phyloP scores from a whole-genome alignment of 768 basidiomycete genomes.

The Pluteus cervinus region DNA sequence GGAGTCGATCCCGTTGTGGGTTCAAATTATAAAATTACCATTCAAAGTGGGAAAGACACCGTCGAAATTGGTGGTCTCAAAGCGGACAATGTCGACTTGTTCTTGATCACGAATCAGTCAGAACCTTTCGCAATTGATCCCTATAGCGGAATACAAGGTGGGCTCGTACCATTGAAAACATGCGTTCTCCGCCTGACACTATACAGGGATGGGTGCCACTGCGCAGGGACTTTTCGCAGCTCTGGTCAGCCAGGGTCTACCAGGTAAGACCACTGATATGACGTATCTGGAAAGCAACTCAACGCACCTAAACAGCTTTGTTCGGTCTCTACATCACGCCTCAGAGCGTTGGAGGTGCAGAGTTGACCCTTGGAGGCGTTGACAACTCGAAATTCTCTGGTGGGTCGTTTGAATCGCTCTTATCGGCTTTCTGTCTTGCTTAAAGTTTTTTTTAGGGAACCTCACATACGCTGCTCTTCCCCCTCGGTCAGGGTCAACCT shows the following conservation, averaged over 20 bases:
- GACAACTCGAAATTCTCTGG: conserved; percentile 47
- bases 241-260: conserved; percentile 41
- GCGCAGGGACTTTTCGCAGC: conserved; percentile 46
- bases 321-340: conserved; percentile 50
- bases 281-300: not conserved
- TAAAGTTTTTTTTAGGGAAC: conserved; percentile 23
- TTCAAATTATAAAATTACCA: conserved; percentile 37
- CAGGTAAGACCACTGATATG: conserved; percentile 28
- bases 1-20: conserved; percentile 50
- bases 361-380: conserved; percentile 48
- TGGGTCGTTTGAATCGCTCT: conserved; percentile 13
- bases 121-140: conserved; percentile 46
- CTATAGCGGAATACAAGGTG: conserved; percentile 52
- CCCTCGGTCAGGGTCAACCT: conserved; percentile 28
- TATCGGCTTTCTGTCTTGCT: too few species aligned
- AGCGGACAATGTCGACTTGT: conserved; percentile 31
- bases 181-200: too few species aligned
- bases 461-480: conserved; percentile 37
- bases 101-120: conserved; percentile 50
- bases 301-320: conserved; percentile 27
- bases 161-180: too few species aligned
- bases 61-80: conserved; percentile 41
- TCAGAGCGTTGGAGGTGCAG: conserved; percentile 38
- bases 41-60: conserved; percentile 41
- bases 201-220: conserved; percentile 45